Evolutionary conservation across 2,329 filamentous ascomycete species (phyloP).

Genomic region (Diaporthe helianthi): DNA sequence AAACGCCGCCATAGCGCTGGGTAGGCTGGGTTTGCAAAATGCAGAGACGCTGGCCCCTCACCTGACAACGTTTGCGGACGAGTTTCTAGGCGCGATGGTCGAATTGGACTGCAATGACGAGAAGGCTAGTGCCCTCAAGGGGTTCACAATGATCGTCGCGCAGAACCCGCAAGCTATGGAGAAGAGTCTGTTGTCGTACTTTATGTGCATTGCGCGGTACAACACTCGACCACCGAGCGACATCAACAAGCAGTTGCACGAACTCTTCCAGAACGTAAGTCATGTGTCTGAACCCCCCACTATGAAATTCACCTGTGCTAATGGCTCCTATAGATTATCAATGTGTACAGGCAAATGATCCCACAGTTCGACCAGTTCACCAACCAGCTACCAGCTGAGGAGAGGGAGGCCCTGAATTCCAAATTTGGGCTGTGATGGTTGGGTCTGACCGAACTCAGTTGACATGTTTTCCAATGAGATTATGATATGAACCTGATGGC

Average conservation of each 20-base stretch:
- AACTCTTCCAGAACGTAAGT: conserved; percentile 78
- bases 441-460: background rate
- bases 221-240: conserved; percentile 67
- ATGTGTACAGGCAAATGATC: conserved; percentile 65
- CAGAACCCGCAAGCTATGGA: conserved; percentile 94
- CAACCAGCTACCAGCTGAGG: conserved; percentile 54
- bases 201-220: conserved; percentile 82
- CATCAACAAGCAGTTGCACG: conserved; percentile 69
- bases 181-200: conserved; percentile 80
- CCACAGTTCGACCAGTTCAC: conserved; percentile 65
- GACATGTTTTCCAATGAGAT: background rate
- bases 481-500: background rate
- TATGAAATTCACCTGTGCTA: conserved; percentile 38
- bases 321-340: conserved; percentile 49
- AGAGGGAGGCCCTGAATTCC: conserved; percentile 56
- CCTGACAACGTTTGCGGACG: conserved; percentile 78
- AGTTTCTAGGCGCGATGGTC: conserved; percentile 82
- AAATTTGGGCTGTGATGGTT: conserved; percentile 48
- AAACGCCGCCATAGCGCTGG: conserved; percentile 92
- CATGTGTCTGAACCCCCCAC: background rate
- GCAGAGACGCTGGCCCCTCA: conserved; percentile 79
- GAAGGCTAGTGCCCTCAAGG: conserved; percentile 91
- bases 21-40: conserved; percentile 83
- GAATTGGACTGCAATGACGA: conserved; percentile 89
- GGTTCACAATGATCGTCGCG: conserved; percentile 84